Evolutionary conservation across 495 filamentous ascomycete genomes (phyloP), one percentile per base, ranked within the genome.

Genomic region (Opeltia flavorubescens): DNA sequence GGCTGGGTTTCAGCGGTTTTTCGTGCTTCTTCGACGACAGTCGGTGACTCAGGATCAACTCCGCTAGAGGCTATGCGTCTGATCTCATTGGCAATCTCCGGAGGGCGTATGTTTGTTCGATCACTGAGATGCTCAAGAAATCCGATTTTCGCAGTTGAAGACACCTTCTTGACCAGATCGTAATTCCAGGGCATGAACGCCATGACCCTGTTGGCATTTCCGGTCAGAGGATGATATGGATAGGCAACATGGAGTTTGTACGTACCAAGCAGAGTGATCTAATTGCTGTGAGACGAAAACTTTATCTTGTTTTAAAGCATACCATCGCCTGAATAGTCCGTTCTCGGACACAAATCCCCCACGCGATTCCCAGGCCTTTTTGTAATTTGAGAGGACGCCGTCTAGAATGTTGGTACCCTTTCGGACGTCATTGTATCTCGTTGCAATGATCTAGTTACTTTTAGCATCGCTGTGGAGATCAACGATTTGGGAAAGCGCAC

Each of bases 391-490:
- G 20, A 64, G 43, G 11, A 63, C 34, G 5, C 46, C 51, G 0
- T 48, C 36, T 4, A 51, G 44, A 4, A 53, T 43, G 6, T 55
- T 53, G 3, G 57, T 61, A 5, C 57, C 57, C 25, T 64, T 50
- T 12, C 53, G 50, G 17, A 59, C 49, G 40, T 63, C 57, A 43
- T 63, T 63, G 33, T 57, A 60, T 13, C 53, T 50, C 34, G 62
- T 53, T 2, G 61, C 59, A 27, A 65, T 57, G 23, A 63, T 52
- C 61, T 64, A 40, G 12, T 2, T 30, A 34, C 31, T 25, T 47
- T 38, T 39, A 9, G 5, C n/a, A 6, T 11, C 9, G 6, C n/a
- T 18, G 12, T 20, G 35, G 24, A 17, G 46, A 49, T 50, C 17
- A 44, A 28, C 43, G 46, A 46, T 25, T 50, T 15, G 20, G n/a